A percentile compares a stretch with the other conserved stretches of the same genome.
Conservation (phyloP, 2,329 filamentous ascomycete species). For the Emmonsiellopsis sp. region DNA sequence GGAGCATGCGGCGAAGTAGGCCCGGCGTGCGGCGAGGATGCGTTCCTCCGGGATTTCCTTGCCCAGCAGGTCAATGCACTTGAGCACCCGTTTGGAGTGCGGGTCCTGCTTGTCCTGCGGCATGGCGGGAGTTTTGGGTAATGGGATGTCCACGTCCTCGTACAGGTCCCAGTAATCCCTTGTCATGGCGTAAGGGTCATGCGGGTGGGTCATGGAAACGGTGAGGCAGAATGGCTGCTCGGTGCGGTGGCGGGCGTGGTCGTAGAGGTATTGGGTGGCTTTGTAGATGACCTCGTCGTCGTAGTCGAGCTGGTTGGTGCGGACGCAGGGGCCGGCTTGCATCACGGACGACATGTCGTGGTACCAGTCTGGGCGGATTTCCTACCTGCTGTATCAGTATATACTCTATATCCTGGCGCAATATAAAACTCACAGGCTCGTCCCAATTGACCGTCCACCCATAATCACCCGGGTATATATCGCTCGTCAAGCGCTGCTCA, state of each 20-base stretch:
- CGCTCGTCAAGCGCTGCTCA: constrained; percentile 82
- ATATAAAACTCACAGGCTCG: constrained; percentile 49
- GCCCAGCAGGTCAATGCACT: constrained; percentile 79
- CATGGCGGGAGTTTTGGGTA: constrained; percentile 65
- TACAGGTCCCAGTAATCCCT: constrained; percentile 91
- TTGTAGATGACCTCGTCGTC: constrained; percentile 95
- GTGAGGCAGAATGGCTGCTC: constrained; percentile 79
- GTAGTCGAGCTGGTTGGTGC: constrained; percentile 92
- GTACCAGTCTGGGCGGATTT: constrained; percentile 75
- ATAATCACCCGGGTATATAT: constrained; percentile 91
- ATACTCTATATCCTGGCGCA: background rate
- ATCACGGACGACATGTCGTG: constrained; percentile 92
- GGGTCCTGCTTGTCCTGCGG: constrained; percentile 73
- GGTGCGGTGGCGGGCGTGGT: constrained; percentile 74
- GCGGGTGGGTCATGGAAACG: constrained; percentile 86
- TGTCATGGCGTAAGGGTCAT: constrained; percentile 91
- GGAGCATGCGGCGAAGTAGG: constrained; percentile 87
- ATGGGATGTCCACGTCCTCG: constrained; percentile 74
- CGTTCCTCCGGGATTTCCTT: constrained; percentile 77
- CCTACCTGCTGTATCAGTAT: constrained; percentile 16
- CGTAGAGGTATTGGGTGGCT: constrained; percentile 80
- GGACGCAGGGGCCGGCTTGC: constrained; percentile 78
- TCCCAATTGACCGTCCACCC: constrained; percentile 97
- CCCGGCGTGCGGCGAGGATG: constrained; percentile 73
- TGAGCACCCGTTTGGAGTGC: constrained; percentile 77